phyloP scores from a whole-genome alignment of 441 rosid species.

The Populus hybrid region DNA sequence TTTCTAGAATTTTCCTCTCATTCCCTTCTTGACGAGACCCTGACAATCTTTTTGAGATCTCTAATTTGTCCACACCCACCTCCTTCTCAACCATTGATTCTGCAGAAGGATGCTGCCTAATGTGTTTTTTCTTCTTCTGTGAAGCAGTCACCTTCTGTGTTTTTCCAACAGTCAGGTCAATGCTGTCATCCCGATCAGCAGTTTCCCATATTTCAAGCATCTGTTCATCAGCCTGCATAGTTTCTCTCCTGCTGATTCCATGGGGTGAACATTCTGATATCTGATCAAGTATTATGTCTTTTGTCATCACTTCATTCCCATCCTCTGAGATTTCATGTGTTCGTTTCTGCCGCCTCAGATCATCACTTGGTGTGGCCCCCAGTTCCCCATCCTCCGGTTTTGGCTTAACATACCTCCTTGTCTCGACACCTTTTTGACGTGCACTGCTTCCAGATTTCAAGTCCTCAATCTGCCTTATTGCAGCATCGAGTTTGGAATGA shows the following conservation, averaged over 20 bases:
- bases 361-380: slow-evolving; percentile 18
- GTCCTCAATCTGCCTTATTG: slow-evolving; percentile 54
- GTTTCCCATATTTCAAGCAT: slow-evolving; percentile 70
- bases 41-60: slow-evolving; percentile 55
- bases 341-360: slow-evolving; percentile 33
- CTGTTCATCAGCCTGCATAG: slow-evolving; percentile 48
- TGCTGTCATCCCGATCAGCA: slow-evolving; percentile 38
- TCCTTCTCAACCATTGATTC: slow-evolving; percentile 72
- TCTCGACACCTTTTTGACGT: slow-evolving; percentile 23
- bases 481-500: slow-evolving; percentile 50
- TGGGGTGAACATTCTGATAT: slow-evolving; percentile 78
- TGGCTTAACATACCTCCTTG: slow-evolving; percentile 27
- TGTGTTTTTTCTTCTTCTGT: slow-evolving; percentile 23
- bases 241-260: slow-evolving; percentile 67
- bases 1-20: slow-evolving; percentile 73
- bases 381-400: slow-evolving; percentile 29
- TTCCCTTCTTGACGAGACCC: slow-evolving; percentile 60
- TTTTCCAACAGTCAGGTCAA: slow-evolving; percentile 45
- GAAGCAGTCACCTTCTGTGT: slow-evolving; percentile 25
- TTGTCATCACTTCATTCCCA: slow-evolving; percentile 65
- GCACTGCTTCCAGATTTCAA: slow-evolving; percentile 37
- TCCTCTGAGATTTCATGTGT: slow-evolving; percentile 44
- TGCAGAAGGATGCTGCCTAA: slow-evolving; percentile 40
- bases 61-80: slow-evolving; percentile 68
- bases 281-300: slow-evolving; percentile 95